These are phyloP conservation scores for Ostreobium quekettii DNA, from an alignment of 139 green algal genomes.

Conservation along the genomic window DNA sequence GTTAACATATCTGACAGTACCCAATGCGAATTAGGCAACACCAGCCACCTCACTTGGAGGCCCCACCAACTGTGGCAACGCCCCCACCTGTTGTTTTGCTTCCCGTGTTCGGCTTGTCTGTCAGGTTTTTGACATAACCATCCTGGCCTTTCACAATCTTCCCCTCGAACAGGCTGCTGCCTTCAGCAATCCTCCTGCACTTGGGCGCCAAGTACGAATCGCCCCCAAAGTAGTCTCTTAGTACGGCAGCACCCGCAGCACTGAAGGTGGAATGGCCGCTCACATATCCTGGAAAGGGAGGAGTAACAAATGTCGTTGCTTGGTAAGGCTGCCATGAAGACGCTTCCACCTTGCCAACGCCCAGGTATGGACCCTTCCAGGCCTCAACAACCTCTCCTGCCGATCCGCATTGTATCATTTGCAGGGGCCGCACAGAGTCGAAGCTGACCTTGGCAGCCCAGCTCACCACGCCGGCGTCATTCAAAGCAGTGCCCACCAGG, in stretches of 20 bases:
- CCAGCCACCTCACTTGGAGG: too few relatives aligned
- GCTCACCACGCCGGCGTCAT: conserved; percentile 12
- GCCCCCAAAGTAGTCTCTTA: conserved; percentile 16
- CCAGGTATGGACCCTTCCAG: conserved; percentile 18
- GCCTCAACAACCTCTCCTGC: too few relatives aligned
- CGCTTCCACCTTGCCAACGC: background rate
- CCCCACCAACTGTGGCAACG: too few relatives aligned
- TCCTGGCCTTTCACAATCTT: too few relatives aligned
- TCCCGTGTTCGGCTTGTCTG: conserved; percentile 16
- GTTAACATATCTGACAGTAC: too few relatives aligned
- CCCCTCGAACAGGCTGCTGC: conserved; percentile 12
- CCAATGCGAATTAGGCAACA: too few relatives aligned
- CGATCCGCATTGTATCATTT: conserved; percentile 19
- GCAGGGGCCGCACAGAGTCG: conserved; percentile 10
- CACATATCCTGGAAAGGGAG: conserved; percentile 16
- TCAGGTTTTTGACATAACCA: conserved; percentile 7
- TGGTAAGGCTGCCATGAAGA: conserved; percentile 17
- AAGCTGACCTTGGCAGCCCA: conserved; percentile 17
- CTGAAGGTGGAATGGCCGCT: conserved; percentile 21
- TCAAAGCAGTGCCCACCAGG: conserved; percentile 17
- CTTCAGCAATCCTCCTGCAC: background rate
- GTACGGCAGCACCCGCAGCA: background rate
- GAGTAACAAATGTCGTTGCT: background rate
- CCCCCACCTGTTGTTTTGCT: too few relatives aligned
- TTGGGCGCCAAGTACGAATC: conserved; percentile 10